Percentiles rank a stretch among this genome's conserved stretches.
phyloP scores from a whole-genome alignment of 768 basidiomycete genomes.

The Mycena alexandri region DNA sequence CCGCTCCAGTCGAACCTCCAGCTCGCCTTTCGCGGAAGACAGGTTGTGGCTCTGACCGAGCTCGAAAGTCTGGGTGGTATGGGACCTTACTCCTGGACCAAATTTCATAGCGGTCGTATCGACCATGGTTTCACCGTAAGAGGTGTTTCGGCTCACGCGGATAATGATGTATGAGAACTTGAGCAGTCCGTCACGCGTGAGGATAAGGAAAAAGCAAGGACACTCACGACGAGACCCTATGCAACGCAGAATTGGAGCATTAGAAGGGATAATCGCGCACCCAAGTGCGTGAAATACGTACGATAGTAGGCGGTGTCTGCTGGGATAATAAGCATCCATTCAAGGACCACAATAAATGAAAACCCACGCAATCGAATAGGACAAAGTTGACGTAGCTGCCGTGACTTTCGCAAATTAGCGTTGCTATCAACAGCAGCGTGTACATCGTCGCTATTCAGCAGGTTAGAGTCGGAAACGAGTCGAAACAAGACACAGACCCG shows the following conservation, averaged over 20 bases:
- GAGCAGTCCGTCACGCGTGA: neutral
- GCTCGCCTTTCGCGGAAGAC: too few species aligned
- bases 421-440: neutral
- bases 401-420: neutral
- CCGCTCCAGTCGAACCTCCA: too few species aligned
- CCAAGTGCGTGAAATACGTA: neutral
- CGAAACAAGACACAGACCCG: neutral
- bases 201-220: neutral
- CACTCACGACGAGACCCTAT: constrained; percentile 13
- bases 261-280: neutral
- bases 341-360: neutral
- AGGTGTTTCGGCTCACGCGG: neutral
- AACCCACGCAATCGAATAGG: constrained; percentile 6
- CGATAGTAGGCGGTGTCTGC: constrained; percentile 8
- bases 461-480: neutral
- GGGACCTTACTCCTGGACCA: neutral
- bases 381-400: neutral
- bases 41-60: too few species aligned
- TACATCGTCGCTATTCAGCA: constrained; percentile 7
- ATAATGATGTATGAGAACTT: constrained; percentile 3
- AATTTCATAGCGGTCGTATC: neutral
- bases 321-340: neutral
- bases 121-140: neutral
- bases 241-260: too few species aligned
- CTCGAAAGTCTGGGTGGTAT: too few species aligned